Evolutionary conservation across 768 basidiomycete genomes (phyloP).

Genomic region (Zangia roseola): DNA sequence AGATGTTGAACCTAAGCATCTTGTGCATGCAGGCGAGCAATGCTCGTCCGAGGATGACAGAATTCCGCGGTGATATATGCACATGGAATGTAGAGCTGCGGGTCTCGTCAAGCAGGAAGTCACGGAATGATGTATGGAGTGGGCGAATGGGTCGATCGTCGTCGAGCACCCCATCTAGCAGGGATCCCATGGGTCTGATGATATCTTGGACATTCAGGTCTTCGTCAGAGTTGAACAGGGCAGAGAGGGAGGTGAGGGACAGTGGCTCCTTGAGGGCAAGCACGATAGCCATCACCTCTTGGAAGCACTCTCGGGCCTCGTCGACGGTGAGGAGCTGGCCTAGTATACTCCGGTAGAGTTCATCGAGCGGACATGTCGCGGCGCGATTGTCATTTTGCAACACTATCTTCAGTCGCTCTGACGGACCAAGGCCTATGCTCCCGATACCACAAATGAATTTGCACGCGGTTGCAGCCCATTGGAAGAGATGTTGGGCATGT

Average conservation of each 20-base stretch:
- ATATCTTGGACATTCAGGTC: background rate
- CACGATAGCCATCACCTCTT: background rate
- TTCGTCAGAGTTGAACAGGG: background rate
- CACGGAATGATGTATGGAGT: background rate
- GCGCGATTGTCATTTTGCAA: background rate
- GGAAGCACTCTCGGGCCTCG: background rate
- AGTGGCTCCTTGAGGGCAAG: background rate
- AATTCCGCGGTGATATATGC: background rate
- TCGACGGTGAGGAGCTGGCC: background rate
- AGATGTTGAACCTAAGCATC: no score
- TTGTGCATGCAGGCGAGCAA: no score
- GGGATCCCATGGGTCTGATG: background rate
- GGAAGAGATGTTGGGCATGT: no score
- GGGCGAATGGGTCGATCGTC: background rate
- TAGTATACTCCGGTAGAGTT: background rate
- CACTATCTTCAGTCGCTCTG: background rate
- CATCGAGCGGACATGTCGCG: background rate
- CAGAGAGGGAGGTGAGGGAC: background rate
- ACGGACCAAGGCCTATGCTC: no score
- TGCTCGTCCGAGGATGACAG: background rate
- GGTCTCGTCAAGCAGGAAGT: background rate
- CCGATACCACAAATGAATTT: no score
- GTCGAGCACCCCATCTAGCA: background rate
- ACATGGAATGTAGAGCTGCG: background rate
- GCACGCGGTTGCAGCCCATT: no score